These are phyloP conservation scores for Pseudogymnoascus sp. DNA, from an alignment of 2,329 filamentous ascomycete species.

Conservation along the genomic window DNA sequence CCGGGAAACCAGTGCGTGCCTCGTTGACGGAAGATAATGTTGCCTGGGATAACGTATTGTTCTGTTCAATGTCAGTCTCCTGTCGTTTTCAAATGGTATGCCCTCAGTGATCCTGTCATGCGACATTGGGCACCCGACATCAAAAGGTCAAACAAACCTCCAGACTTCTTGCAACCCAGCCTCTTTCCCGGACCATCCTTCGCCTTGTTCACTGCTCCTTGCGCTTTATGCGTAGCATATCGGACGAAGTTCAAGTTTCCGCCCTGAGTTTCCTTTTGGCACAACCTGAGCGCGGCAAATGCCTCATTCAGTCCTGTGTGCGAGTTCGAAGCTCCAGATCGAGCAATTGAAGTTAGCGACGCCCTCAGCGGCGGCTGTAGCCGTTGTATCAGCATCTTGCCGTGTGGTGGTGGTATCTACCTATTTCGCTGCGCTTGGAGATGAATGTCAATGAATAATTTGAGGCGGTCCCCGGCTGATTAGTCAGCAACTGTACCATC, in stretches of 20 bases:
- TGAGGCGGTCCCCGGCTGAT: neutral
- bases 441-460: constrained; percentile 12
- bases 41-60: constrained; percentile 88
- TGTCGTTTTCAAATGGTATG: neutral
- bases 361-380: constrained; percentile 36
- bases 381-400: constrained; percentile 35
- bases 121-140: neutral
- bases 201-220: constrained; percentile 61
- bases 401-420: constrained; percentile 15
- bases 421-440: constrained; percentile 9
- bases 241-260: constrained; percentile 21
- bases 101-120: neutral
- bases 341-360: constrained; percentile 27
- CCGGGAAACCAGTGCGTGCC: constrained; percentile 92
- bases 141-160: constrained; percentile 46
- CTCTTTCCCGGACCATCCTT: constrained; percentile 73
- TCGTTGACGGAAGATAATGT: constrained; percentile 96
- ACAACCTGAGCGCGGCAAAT: constrained; percentile 22
- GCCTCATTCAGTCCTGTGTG: constrained; percentile 23
- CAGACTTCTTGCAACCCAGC: constrained; percentile 86
- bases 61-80: constrained; percentile 40
- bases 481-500: neutral
- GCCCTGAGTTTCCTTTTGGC: constrained; percentile 8
- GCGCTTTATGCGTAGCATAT: constrained; percentile 41
- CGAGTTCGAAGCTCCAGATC: constrained; percentile 13